phyloP scores from a whole-genome alignment of 306 rosid genomes.

The Glycine latifolia region DNA sequence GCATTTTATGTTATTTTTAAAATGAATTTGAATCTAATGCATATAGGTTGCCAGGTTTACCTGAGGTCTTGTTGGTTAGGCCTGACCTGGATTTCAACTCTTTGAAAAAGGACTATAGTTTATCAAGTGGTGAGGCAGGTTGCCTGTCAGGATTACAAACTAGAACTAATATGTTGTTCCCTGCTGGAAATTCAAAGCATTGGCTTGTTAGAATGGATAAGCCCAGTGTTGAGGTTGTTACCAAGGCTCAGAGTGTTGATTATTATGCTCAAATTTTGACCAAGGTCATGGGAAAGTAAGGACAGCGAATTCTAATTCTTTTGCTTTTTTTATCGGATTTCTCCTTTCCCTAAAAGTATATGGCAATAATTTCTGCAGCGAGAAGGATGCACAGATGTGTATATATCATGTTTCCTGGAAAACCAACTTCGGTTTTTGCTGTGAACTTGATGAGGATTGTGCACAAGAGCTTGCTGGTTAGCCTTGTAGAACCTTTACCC shows the following conservation, averaged over 20 bases:
- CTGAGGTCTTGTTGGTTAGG: constrained; percentile 64
- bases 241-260: constrained; percentile 94
- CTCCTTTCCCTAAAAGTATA: constrained; percentile 36
- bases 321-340: constrained; percentile 23
- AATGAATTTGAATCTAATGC: constrained; percentile 28
- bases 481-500: constrained; percentile 34
- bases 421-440: constrained; percentile 81
- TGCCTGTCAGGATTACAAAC: constrained; percentile 34
- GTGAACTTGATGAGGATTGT: constrained; percentile 84
- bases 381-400: constrained; percentile 90
- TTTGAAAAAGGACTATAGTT: constrained; percentile 54
- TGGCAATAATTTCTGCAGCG: constrained; percentile 57
- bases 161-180: constrained; percentile 61
- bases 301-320: neutral
- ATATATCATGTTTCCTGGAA: constrained; percentile 91
- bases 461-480: constrained; percentile 73
- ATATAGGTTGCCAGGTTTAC: constrained; percentile 60
- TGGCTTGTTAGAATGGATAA: constrained; percentile 88
- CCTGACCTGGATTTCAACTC: constrained; percentile 67
- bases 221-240: constrained; percentile 79
- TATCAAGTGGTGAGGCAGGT: constrained; percentile 44
- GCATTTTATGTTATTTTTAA: neutral
- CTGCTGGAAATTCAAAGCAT: constrained; percentile 66
- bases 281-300: constrained; percentile 75
- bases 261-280: constrained; percentile 52